Evolutionary conservation across 495 filamentous ascomycete genomes (phyloP), one percentile per base, ranked within the genome.

Genomic region (Trichoderma asperelloides): DNA sequence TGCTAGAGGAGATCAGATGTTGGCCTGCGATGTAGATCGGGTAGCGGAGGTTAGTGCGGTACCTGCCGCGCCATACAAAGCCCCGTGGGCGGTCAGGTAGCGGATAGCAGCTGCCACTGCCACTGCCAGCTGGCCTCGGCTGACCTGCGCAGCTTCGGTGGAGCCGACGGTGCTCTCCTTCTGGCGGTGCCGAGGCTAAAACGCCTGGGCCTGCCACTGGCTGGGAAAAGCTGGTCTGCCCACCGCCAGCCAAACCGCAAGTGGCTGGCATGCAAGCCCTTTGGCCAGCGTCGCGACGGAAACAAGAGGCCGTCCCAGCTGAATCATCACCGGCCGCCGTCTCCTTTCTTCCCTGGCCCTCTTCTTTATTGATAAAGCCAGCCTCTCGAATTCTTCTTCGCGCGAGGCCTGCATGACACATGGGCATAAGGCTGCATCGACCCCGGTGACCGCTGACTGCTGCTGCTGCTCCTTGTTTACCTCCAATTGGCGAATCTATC

Each of bases 11-110:
- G 25, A 60, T 60, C 55, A 60, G 55, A 30, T 60, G 55, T 60
- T 60, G 55, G 27, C 55, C 55, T 11, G 49, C 49, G 15, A 30
- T 15, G 55, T 30, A 27, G 55, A 60, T 60, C 55, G 55, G 55
- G 12, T 60, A 60, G 55, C 55, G 55, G 55, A 60, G 55, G 55
- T 60, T 60, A 60, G 55, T 21, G 55, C 9, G 55, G 55, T 60
- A 60, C 55, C 25, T 30, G 12, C 15, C 9, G 8, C n/a, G 13
- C 13, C 55, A 15, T 9, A 60, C 12, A 30, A 18, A 23, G 13
- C 9, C 8, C 55, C 1, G 23, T 15, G 55, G 1, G 23, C 3
- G 23, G 25, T 4, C 3, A 27, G 27, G 55, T 60, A 60, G 55
- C 55, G 55, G 23, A 60, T 60, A 60, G 55, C 55, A 60, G 55